These are phyloP conservation scores for Moesziomyces aphidis DNA, from an alignment of 1,284 basidiomycete species.

Conservation along the genomic window DNA sequence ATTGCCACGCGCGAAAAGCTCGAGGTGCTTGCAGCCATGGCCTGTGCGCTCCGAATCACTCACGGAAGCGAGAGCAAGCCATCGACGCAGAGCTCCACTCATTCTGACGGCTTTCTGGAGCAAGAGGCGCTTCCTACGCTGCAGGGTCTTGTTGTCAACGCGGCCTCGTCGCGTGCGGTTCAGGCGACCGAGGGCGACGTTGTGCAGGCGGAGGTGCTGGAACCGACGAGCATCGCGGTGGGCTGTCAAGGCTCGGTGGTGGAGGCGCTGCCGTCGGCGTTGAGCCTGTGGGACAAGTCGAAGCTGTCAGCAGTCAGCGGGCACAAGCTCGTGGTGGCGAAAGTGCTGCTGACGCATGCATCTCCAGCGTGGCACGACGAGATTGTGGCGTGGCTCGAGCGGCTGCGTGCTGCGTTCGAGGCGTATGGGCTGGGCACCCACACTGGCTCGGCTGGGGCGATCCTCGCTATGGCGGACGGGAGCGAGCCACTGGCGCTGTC, in stretches of 20 bases:
- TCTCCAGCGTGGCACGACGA: slow-evolving; percentile 45
- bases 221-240: slow-evolving; percentile 44
- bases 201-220: slow-evolving; percentile 32
- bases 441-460: slow-evolving; percentile 14
- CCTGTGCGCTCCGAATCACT: slow-evolving; percentile 18
- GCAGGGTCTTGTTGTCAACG: slow-evolving; percentile 7
- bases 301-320: slow-evolving; percentile 54
- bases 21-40: slow-evolving; percentile 35
- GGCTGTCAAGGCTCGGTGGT: slow-evolving; percentile 57
- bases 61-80: neutral
- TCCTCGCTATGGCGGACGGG: slow-evolving; percentile 37
- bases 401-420: slow-evolving; percentile 39
- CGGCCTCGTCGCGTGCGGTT: neutral
- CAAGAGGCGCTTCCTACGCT: slow-evolving; percentile 12
- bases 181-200: neutral
- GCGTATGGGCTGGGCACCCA: slow-evolving; percentile 52
- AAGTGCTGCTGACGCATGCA: slow-evolving; percentile 44
- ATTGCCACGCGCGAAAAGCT: slow-evolving; percentile 29
- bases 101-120: neutral
- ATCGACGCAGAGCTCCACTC: neutral
- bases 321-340: slow-evolving; percentile 48
- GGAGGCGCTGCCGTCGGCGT: slow-evolving; percentile 44
- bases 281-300: slow-evolving; percentile 63
- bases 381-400: slow-evolving; percentile 47
- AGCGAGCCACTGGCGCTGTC: slow-evolving; percentile 28